Percentiles rank a stretch among this genome's conserved stretches.
Conservation (phyloP, 2,329 filamentous ascomycete species). For the Tolypocladium inflatum region DNA sequence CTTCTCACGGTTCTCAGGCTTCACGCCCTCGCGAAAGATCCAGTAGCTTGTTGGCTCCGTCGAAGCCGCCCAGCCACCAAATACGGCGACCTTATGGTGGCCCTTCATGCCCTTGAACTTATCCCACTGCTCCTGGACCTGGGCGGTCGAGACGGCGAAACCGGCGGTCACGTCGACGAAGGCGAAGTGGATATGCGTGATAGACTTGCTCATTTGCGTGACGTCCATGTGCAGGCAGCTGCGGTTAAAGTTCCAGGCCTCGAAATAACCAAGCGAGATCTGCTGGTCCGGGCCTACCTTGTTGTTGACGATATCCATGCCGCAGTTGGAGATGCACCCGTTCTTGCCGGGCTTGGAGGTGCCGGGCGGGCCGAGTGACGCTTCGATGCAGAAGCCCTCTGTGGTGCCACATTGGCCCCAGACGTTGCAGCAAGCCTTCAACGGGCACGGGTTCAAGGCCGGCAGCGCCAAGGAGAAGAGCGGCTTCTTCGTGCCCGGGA, state of each 20-base stretch:
- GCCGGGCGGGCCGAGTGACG: slow-evolving; percentile 20
- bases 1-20: slow-evolving; percentile 17
- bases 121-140: slow-evolving; percentile 3
- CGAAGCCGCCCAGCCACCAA: slow-evolving; percentile 18
- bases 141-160: slow-evolving; percentile 6
- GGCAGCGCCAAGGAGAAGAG: not conserved
- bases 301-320: slow-evolving; percentile 12
- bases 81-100: slow-evolving; percentile 14
- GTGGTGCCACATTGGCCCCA: slow-evolving; percentile 33
- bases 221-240: not conserved
- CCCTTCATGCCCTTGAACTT: too few species aligned
- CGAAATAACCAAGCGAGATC: slow-evolving; percentile 10
- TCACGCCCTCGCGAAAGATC: slow-evolving; percentile 10
- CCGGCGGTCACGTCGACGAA: slow-evolving; percentile 20
- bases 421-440: slow-evolving; percentile 21
- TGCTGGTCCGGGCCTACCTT: not conserved
- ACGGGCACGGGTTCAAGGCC: slow-evolving; percentile 17
- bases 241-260: slow-evolving; percentile 3
- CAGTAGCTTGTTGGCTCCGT: slow-evolving; percentile 5
- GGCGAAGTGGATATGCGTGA: slow-evolving; percentile 25
- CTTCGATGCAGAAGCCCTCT: slow-evolving; percentile 23
- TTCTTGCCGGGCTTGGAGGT: slow-evolving; percentile 18
- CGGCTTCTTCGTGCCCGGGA: slow-evolving; percentile 11
- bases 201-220: slow-evolving; percentile 6
- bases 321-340: slow-evolving; percentile 20